Conservation (phyloP, 495 filamentous ascomycete species). For the Neurospora sp. region DNA sequence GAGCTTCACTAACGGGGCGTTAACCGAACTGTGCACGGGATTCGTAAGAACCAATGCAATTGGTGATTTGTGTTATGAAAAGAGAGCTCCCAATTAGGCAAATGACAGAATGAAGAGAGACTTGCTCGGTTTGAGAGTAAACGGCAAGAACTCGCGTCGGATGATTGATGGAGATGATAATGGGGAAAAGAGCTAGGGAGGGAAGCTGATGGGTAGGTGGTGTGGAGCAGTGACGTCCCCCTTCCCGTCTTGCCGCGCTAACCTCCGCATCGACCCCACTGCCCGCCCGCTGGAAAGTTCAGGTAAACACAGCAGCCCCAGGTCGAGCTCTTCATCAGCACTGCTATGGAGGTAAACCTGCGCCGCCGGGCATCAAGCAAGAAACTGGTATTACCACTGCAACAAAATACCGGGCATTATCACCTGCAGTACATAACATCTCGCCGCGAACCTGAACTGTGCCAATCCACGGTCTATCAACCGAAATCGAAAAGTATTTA, state of each 20-base stretch:
- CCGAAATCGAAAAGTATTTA: background rate
- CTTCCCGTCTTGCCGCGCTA: background rate
- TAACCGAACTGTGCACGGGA: background rate
- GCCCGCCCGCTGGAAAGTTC: background rate
- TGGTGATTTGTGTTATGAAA: background rate
- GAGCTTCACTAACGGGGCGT: background rate
- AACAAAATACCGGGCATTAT: background rate
- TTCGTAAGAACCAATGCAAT: background rate
- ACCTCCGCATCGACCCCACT: background rate
- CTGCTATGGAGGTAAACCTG: background rate
- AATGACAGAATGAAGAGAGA: background rate
- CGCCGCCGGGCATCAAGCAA: background rate
- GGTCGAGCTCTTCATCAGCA: background rate
- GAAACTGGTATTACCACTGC: background rate
- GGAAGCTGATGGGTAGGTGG: background rate
- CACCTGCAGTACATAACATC: background rate
- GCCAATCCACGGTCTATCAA: background rate
- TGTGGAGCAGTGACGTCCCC: background rate
- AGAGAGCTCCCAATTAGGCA: background rate
- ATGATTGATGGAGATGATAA: background rate
- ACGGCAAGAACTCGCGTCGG: background rate
- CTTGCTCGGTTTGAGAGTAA: background rate
- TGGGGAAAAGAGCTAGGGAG: background rate
- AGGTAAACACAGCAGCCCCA: background rate
- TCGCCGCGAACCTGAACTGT: background rate